phyloP scores from a whole-genome alignment of 179 eudicot genomes.

The Kewa caespitosa region DNA sequence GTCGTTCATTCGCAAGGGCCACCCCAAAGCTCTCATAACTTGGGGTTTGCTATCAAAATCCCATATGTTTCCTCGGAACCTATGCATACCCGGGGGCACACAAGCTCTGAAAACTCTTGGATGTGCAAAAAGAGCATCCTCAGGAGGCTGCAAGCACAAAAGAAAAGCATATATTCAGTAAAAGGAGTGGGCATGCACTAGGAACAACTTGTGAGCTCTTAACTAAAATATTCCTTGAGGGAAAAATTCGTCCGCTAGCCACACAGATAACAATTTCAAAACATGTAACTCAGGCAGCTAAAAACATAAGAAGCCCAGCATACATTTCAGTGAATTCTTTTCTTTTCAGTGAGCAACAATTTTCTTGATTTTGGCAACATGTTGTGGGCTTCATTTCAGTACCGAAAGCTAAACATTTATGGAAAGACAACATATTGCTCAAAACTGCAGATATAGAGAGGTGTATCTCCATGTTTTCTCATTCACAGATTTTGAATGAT shows the following conservation, averaged over 20 bases:
- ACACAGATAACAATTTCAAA: not conserved
- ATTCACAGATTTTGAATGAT: no score
- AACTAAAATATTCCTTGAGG: not conserved
- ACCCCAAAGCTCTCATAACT: constrained; percentile 75
- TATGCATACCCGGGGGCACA: constrained; percentile 98
- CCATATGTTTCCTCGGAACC: constrained; percentile 96
- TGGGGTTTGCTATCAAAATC: constrained; percentile 90
- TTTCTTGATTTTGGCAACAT: not conserved
- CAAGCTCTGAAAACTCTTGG: constrained; percentile 98
- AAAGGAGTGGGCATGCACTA: not conserved
- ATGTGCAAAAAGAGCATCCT: constrained; percentile 95
- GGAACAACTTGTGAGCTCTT: no score
- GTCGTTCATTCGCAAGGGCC: constrained; percentile 69
- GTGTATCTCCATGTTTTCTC: no score
- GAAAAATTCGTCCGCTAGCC: not conserved
- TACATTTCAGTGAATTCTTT: not conserved
- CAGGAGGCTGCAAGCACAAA: constrained; percentile 74
- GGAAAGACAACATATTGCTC: no score
- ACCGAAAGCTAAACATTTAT: no score
- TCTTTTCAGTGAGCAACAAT: not conserved
- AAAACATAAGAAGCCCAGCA: not conserved
- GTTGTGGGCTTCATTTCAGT: not conserved
- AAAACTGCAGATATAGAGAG: no score
- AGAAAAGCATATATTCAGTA: not conserved
- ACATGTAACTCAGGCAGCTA: not conserved